Evolutionary conservation across 306 rosid genomes (phyloP).

Genomic region (Biancaea sappan): DNA sequence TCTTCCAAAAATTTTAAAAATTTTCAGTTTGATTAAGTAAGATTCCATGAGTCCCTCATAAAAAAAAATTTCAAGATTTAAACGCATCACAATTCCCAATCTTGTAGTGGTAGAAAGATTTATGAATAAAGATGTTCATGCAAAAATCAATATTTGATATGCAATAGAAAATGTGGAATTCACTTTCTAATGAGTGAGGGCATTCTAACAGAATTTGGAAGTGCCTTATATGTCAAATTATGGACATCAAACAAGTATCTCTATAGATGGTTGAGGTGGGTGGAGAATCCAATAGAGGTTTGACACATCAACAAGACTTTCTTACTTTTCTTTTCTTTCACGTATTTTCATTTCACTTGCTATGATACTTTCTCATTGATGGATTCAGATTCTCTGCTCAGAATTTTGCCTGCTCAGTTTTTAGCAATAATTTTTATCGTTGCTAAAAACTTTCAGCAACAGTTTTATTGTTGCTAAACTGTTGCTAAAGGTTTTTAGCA

Average conservation of each 20-base stretch:
- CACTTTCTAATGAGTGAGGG: neutral
- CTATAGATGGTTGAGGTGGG: slow-evolving; percentile 1
- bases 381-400: no score
- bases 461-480: no score
- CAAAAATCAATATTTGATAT: neutral
- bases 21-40: no score
- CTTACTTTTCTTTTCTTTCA: neutral
- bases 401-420: no score
- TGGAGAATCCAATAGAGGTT: neutral
- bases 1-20: no score
- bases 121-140: neutral
- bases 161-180: neutral
- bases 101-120: neutral
- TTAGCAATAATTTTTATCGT: no score
- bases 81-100: no score
- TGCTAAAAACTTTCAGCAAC: no score
- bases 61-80: no score
- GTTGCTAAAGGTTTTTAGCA: no score
- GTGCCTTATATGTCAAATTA: neutral
- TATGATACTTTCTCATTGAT: neutral
- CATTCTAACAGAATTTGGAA: neutral
- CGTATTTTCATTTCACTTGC: neutral
- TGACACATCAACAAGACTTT: neutral
- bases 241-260: neutral
- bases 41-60: no score